phyloP scores from a whole-genome alignment of 345 rosid species.

The Microthlaspi erraticum region DNA sequence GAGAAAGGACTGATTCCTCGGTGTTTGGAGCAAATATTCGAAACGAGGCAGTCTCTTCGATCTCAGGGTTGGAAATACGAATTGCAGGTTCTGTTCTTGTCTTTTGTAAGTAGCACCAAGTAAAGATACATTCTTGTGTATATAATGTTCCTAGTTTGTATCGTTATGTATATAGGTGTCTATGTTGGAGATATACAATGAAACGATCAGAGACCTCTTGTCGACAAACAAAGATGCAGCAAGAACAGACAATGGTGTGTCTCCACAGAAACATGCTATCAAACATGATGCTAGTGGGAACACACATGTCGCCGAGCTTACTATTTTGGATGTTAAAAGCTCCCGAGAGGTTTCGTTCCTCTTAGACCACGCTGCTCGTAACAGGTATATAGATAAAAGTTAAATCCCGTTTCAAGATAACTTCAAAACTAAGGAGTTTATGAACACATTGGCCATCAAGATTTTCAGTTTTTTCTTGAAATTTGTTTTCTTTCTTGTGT shows the following conservation, averaged over 20 bases:
- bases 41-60: conserved; percentile 83
- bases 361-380: conserved; percentile 81
- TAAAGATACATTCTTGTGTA: too few species aligned
- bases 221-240: conserved; percentile 63
- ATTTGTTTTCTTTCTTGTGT: conserved; percentile 13
- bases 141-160: conserved; percentile 11
- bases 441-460: not conserved
- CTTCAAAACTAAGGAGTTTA: not conserved
- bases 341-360: conserved; percentile 69
- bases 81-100: conserved; percentile 66
- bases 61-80: conserved; percentile 96
- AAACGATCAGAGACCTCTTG: conserved; percentile 85
- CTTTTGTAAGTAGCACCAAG: too few species aligned
- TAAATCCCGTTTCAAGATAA: conserved; percentile 3
- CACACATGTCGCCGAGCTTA: conserved; percentile 77
- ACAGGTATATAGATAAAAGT: conserved; percentile 57
- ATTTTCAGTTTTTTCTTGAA: not conserved
- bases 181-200: conserved; percentile 97
- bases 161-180: conserved; percentile 64
- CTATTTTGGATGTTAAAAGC: conserved; percentile 76
- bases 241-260: conserved; percentile 56
- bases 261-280: conserved; percentile 67
- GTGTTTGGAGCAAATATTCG: conserved; percentile 88
- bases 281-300: conserved; percentile 86
- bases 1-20: conserved; percentile 90